Conservation (phyloP, 1,284 basidiomycete species). For the Papiliotrema fonsecae region DNA sequence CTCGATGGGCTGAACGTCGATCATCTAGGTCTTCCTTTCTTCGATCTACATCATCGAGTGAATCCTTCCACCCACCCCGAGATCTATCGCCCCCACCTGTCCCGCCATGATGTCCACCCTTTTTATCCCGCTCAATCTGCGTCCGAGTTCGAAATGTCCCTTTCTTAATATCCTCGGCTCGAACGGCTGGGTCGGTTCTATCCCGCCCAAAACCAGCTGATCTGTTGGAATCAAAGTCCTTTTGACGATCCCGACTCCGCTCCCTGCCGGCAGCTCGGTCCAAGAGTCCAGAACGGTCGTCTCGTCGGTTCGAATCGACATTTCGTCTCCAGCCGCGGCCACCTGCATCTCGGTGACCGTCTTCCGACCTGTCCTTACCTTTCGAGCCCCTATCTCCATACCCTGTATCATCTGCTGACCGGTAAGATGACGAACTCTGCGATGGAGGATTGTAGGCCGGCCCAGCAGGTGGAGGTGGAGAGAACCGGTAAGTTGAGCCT, state of each 20-base stretch:
- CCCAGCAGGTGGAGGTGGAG: slow-evolving; percentile 2
- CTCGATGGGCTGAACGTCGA: too few relatives aligned
- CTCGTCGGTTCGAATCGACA: too few relatives aligned
- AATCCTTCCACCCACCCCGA: slow-evolving; percentile 14
- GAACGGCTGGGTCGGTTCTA: not conserved
- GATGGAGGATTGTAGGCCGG: not conserved
- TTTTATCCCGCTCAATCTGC: slow-evolving; percentile 1
- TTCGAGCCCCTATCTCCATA: too few relatives aligned
- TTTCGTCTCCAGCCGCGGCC: too few relatives aligned
- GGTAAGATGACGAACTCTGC: not conserved
- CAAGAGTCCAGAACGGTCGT: too few relatives aligned
- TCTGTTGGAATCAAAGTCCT: too few relatives aligned
- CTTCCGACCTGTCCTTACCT: too few relatives aligned
- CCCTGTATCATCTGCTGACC: not conserved
- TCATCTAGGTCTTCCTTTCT: too few relatives aligned
- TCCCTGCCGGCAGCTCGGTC: too few relatives aligned
- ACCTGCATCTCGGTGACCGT: not conserved
- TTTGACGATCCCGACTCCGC: too few relatives aligned
- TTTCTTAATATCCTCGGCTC: not conserved
- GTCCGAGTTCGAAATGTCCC: slow-evolving; percentile 1
- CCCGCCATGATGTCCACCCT: not conserved
- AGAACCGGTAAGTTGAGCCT: not conserved
- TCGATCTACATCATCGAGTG: too few relatives aligned
- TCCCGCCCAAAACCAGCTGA: not conserved
- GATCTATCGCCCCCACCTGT: slow-evolving; percentile 9